Conservation (phyloP, 2,329 filamentous ascomycete species). For the Fusarium stilboides region DNA sequence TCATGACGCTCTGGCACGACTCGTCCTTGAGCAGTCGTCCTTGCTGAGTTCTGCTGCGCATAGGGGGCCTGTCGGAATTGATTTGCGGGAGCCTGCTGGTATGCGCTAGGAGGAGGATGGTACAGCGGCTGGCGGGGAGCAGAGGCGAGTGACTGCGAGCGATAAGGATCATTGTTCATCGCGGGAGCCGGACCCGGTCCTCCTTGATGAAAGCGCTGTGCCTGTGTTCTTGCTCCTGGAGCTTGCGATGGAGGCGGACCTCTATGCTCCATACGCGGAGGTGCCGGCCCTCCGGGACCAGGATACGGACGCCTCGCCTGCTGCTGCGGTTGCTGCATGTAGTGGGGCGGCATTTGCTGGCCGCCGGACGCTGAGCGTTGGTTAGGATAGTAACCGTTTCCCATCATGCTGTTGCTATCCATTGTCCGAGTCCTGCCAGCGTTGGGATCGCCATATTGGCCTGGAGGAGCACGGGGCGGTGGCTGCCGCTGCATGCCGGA, state of each 20-base stretch:
- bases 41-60: conserved; percentile 74
- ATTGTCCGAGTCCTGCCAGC: conserved; percentile 51
- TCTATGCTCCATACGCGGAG: conserved; percentile 76
- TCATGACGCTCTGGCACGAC: conserved; percentile 92
- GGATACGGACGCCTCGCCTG: conserved; percentile 63
- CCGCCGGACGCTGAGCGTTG: conserved; percentile 68
- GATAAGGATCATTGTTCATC: conserved; percentile 86
- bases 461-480: conserved; percentile 68
- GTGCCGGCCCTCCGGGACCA: conserved; percentile 65
- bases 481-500: conserved; percentile 74
- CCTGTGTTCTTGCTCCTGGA: conserved; percentile 59
- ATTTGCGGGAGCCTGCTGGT: conserved; percentile 77
- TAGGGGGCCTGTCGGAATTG: conserved; percentile 84
- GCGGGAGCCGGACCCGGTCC: conserved; percentile 68
- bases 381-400: conserved; percentile 68
- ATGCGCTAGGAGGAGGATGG: conserved; percentile 72
- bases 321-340: conserved; percentile 63
- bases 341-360: conserved; percentile 62
- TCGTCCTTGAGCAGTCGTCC: conserved; percentile 91
- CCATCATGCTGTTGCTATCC: conserved; percentile 59
- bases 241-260: conserved; percentile 63
- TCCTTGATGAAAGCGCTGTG: conserved; percentile 74
- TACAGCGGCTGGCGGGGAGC: conserved; percentile 81
- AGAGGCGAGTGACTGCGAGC: conserved; percentile 93
- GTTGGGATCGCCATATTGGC: conserved; percentile 56